Evolutionary conservation across 495 filamentous ascomycete genomes (phyloP), one percentile per base, ranked within the genome.

Genomic region (Rhizodiscina lignyota): DNA sequence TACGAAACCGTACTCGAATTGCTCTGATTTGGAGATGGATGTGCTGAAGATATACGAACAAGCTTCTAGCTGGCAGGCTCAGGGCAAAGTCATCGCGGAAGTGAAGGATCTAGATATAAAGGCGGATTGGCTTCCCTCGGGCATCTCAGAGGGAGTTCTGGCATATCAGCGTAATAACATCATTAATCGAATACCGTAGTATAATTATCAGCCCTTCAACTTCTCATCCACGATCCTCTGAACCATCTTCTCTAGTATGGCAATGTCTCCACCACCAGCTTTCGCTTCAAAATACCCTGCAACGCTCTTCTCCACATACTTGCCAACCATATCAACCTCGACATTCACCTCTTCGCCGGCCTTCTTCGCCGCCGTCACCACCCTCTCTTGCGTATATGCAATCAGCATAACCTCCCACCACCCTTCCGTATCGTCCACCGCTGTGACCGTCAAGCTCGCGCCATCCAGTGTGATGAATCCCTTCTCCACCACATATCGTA

Each of bases 351-450:
- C 65, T 4, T 94, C 84, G 1, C 91, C 86, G n/a, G 62, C 56
- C 54, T 66, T 62, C 68, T 99, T 96, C 8, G 53, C 58, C 6
- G 79, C 83, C 39, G 79, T 81, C 1, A 94, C 83, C 22, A 96
- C 73, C 55, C 77, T 75, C 60, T 86, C 84, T 63, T 94, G 91
- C 26, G 91, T 94, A 49, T 99, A 99, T n/a, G 82, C 72, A 55
- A 99, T 93, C 30, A 99, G 61, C 91, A 99, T 99, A 6, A 99
- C 79, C 69, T 96, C 89, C 72, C 80, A 96, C 75, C 80, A 94
- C 5, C 74, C 78, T 41, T 76, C 79, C 21, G 60, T 48, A 44
- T 63, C 59, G 13, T 53, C 28, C 17, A 96, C 89, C 44, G 65
- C 59, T 4, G 86, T 93, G 1, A 99, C 68, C 0, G 91, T 99